These are phyloP conservation scores for Alloteropsis angusta DNA, from an alignment of 202 grass and related monocot genomes.

Conservation along the genomic window DNA sequence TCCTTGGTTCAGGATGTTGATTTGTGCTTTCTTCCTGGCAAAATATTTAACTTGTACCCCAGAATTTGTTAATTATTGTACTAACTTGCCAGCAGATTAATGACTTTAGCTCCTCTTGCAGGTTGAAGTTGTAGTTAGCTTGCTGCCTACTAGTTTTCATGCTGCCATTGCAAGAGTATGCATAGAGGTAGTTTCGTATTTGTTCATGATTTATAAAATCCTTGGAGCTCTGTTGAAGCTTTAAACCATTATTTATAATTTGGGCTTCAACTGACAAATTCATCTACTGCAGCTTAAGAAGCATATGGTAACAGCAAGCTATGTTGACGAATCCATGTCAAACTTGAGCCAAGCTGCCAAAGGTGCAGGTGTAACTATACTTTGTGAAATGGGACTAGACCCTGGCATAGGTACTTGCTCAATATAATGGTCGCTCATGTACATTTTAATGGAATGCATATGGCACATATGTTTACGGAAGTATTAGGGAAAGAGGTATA, in stretches of 20 bases:
- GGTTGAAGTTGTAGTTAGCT: slow-evolving; percentile 90
- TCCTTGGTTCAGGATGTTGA: not conserved
- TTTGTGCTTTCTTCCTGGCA: not conserved
- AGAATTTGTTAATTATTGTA: not conserved
- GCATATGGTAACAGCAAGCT: slow-evolving; percentile 89
- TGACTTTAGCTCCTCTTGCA: slow-evolving; percentile 27
- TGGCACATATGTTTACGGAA: not conserved
- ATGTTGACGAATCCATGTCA: slow-evolving; percentile 91
- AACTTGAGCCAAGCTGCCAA: slow-evolving; percentile 63
- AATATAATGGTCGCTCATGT: not conserved
- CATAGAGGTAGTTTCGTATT: slow-evolving; percentile 58
- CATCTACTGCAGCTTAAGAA: slow-evolving; percentile 53
- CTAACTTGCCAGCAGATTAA: not conserved
- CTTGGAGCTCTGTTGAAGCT: not conserved
- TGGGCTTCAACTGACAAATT: not conserved
- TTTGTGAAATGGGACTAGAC: slow-evolving; percentile 99
- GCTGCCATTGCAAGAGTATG: slow-evolving; percentile 74
- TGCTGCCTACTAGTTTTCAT: slow-evolving; percentile 87
- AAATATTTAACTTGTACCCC: not conserved
- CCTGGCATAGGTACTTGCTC: slow-evolving; percentile 79
- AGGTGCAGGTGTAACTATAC: slow-evolving; percentile 66
- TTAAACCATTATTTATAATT: not conserved
- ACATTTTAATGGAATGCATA: not conserved
- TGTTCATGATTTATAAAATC: not conserved
- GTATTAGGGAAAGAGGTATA: not conserved